Base-by-base conservation (phyloP, 805 yeast genomes). In the Nakazawaea molendinolei region DNA sequence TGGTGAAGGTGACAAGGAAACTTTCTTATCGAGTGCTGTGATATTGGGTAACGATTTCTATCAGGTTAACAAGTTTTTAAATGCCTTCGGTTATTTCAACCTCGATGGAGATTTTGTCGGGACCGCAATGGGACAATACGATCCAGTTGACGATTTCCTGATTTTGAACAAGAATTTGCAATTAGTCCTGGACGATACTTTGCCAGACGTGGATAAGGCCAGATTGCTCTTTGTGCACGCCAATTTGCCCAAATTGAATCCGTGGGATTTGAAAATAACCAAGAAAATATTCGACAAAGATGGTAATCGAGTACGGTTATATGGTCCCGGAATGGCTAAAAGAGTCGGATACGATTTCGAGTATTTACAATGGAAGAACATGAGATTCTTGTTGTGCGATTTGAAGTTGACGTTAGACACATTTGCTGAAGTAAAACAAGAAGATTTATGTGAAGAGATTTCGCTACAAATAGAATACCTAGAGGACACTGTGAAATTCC, bases 41-140 rank as follows among this genome's bases (percentile, higher is more conserved):
- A 82, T 79, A 1, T 55, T 79, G 38, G 61, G 62, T 24, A 70
- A 80, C 33, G 67, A 76, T 5, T 78, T 64, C 45, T 82, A 79
- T 49, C 73, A 73, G 45, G 77, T 77, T 22, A 76, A 76, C 17
- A 75, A 69, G 30, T 63, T 72, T 29, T 56, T 76, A 35, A 63
- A 64, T 40, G 76, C 79, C 5, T 60, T 76, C 47, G 83, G 83
- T 14, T 70, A 73, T 47, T 60, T 62, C 38, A 54, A 58, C 24
- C 41, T 43, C 6, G 53, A 55, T 31, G 59, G 55, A 9, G 62
- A 61, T 7, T 80, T 69, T 50, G 56, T 65, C n/a, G 90, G 89
- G 13, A 71, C 78, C 8, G 85, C 83, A 3, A 84, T 84, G 86
- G 79, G 81, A 5, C 95, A 85, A 54, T 74, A 64, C 42, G 76